These are phyloP conservation scores for Gracilaria domingensis DNA, from an alignment of 23 red algal genomes.

Conservation along the genomic window DNA sequence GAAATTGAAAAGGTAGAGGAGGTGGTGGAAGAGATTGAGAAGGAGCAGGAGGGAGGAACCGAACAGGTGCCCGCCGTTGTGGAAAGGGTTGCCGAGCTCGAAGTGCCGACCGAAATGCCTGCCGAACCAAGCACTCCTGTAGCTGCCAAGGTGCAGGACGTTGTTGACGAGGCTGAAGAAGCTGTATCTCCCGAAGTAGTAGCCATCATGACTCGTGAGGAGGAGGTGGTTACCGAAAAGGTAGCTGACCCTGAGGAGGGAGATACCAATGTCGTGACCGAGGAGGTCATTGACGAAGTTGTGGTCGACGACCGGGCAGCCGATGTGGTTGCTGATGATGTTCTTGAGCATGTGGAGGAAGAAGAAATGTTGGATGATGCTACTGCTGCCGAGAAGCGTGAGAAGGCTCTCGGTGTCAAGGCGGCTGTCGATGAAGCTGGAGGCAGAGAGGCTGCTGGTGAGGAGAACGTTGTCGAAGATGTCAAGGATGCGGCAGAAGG, in stretches of 20 bases:
- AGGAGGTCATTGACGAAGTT: conserved; percentile 62
- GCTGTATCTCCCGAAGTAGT: neutral
- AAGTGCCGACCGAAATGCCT: neutral
- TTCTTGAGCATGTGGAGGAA: conserved; percentile 56
- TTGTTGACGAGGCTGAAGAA: conserved; percentile 3
- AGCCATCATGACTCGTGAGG: conserved; percentile 16
- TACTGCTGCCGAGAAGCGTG: conserved; percentile 15
- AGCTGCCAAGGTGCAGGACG: conserved; percentile 10
- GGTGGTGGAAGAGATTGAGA: neutral
- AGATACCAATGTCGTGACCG: conserved; percentile 30
- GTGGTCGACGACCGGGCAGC: conserved; percentile 22
- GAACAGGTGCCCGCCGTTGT: conserved; percentile 9
- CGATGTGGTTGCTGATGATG: conserved; percentile 31
- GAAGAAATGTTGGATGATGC: conserved; percentile 48
- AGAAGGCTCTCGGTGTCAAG: conserved; percentile 44
- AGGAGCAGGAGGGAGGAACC: neutral
- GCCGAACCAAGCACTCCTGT: neutral
- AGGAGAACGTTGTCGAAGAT: neutral
- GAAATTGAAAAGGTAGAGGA: conserved; percentile 6
- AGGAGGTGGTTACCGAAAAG: conserved; percentile 34
- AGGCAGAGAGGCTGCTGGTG: neutral
- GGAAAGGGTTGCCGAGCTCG: neutral
- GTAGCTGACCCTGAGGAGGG: conserved; percentile 19
- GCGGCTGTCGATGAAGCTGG: conserved; percentile 8
- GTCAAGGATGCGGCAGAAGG: neutral